These are phyloP conservation scores for Solanum hybrid DNA, from an alignment of 305 asterid genomes.

Conservation along the genomic window DNA sequence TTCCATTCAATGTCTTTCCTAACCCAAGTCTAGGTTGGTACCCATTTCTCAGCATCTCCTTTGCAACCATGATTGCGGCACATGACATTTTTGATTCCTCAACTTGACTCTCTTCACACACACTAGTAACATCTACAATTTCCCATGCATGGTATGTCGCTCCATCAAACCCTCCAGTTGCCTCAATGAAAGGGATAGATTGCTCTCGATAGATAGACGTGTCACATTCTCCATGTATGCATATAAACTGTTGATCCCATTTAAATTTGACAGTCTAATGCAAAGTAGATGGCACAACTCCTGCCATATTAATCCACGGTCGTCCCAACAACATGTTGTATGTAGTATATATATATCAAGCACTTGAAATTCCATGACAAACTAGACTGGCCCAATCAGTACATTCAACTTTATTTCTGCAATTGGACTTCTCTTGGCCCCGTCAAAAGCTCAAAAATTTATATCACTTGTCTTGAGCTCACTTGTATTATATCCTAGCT, in stretches of 20 bases:
- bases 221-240: neutral
- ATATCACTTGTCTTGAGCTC: neutral
- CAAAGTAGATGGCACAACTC: neutral
- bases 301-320: neutral
- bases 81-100: neutral
- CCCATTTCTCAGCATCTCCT: neutral
- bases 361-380: neutral
- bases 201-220: neutral
- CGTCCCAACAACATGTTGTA: neutral
- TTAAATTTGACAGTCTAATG: neutral
- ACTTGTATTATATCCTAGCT: neutral
- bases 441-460: neutral
- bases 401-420: neutral
- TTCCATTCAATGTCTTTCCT: neutral
- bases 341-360: neutral
- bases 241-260: neutral
- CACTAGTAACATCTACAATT: neutral
- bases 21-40: neutral
- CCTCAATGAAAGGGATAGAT: neutral
- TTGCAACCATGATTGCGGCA: neutral
- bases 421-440: neutral
- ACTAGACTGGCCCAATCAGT: neutral
- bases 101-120: neutral
- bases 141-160: neutral
- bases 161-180: neutral